Evolutionary conservation across 805 yeast genomes (phyloP).

Genomic region (Nakazawaea molendinolei): DNA sequence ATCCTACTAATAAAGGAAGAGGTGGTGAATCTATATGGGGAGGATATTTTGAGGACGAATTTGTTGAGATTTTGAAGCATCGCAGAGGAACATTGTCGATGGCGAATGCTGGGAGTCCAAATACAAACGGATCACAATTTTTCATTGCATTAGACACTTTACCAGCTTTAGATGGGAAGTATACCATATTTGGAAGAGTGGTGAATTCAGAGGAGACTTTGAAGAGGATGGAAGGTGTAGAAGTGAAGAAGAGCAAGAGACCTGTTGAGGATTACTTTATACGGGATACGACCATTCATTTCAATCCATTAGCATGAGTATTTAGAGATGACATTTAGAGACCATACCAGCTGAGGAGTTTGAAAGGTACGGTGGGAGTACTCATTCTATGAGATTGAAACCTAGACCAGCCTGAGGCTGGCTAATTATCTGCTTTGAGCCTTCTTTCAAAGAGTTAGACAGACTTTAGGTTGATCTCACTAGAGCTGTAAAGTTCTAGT

Average conservation of each 20-base stretch:
- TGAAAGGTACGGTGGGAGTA: not conserved
- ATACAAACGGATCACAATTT: constrained; percentile 57
- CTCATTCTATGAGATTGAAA: no score
- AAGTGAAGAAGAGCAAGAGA: constrained; percentile 25
- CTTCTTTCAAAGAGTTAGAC: no score
- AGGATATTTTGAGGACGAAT: constrained; percentile 21
- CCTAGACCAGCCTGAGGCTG: no score
- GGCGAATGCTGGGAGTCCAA: constrained; percentile 53
- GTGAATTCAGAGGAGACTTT: constrained; percentile 20
- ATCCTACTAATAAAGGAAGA: constrained; percentile 23
- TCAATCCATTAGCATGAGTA: constrained; percentile 40
- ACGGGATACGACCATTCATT: constrained; percentile 29
- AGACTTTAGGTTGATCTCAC: no score
- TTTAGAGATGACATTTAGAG: constrained; percentile 8
- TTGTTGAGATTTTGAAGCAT: constrained; percentile 17
- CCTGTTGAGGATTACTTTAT: constrained; percentile 26
- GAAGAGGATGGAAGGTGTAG: constrained; percentile 20
- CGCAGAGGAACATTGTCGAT: constrained; percentile 32
- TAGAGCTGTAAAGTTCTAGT: no score
- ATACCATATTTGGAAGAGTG: constrained; percentile 19
- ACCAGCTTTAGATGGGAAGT: constrained; percentile 19
- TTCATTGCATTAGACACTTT: constrained; percentile 31
- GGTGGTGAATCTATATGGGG: constrained; percentile 24
- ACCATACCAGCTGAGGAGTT: not conserved
- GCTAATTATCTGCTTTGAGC: no score